These are phyloP conservation scores for Coemansia sp. DNA, from an alignment of 192 early-diverging fungal species.

Conservation along the genomic window DNA sequence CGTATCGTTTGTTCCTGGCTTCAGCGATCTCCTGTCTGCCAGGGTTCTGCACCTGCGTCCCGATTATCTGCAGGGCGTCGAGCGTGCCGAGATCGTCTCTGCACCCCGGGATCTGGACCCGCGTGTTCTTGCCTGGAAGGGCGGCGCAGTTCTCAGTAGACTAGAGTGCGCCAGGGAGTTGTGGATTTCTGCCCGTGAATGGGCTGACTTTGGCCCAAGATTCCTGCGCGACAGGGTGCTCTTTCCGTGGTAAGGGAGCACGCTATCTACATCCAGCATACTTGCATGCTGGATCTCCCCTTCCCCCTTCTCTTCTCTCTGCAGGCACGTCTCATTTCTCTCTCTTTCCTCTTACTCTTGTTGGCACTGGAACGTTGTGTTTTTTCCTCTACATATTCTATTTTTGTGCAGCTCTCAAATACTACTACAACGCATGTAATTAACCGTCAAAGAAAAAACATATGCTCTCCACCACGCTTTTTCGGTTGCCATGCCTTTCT, in stretches of 20 bases:
- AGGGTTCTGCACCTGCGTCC: conserved; percentile 41
- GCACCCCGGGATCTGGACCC: conserved; percentile 84
- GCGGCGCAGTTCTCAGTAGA: conserved; percentile 74
- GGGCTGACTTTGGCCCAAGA: conserved; percentile 69
- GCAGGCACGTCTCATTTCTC: too few species aligned
- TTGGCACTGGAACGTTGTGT: too few species aligned
- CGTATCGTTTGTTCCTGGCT: conserved; percentile 64
- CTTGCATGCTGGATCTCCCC: too few species aligned
- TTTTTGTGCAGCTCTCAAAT: too few species aligned
- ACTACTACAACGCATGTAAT: too few species aligned
- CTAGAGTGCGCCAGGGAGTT: conserved; percentile 77
- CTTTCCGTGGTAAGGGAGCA: conserved; percentile 59
- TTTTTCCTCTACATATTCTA: too few species aligned
- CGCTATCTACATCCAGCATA: too few species aligned
- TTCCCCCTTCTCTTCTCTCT: too few species aligned
- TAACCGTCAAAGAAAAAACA: not conserved
- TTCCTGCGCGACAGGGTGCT: conserved; percentile 65
- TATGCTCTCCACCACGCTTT: too few species aligned
- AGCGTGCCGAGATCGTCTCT: conserved; percentile 69
- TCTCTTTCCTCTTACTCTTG: too few species aligned
- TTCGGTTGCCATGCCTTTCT: not conserved
- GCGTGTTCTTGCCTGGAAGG: conserved; percentile 84
- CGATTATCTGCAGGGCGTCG: conserved; percentile 35
- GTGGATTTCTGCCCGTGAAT: conserved; percentile 75
- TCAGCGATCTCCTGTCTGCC: conserved; percentile 48